Conservation (phyloP, 139 green algal genomes). For the Diplosphaera chodatii region DNA sequence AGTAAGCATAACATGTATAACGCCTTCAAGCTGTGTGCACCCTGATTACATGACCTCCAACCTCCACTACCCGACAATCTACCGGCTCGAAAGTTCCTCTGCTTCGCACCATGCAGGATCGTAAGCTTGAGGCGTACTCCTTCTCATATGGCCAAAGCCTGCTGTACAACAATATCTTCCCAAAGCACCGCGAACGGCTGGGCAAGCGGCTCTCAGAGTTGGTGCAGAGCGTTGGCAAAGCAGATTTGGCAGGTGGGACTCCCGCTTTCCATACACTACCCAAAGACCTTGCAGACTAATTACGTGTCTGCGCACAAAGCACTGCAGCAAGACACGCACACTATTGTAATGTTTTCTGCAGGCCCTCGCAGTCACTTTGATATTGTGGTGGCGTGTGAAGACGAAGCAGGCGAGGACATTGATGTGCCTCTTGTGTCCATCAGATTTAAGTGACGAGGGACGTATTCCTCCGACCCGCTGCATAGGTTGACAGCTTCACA, state of each 20-base stretch:
- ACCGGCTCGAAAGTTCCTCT: too few species aligned
- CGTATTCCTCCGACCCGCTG: too few species aligned
- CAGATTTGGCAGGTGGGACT: slow-evolving; percentile 68
- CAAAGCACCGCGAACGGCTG: slow-evolving; percentile 92
- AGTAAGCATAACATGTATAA: too few species aligned
- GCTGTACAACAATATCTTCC: slow-evolving; percentile 98
- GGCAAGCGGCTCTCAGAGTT: slow-evolving; percentile 69
- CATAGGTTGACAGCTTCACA: too few species aligned
- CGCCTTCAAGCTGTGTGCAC: not conserved
- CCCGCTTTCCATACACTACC: too few species aligned
- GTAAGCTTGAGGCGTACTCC: slow-evolving; percentile 78
- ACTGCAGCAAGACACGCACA: too few species aligned
- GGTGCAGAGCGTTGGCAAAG: slow-evolving; percentile 77
- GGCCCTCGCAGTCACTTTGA: slow-evolving; percentile 85
- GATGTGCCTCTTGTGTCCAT: slow-evolving; percentile 79
- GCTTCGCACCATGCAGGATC: slow-evolving; percentile 12
- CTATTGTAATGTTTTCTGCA: not conserved
- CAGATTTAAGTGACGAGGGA: slow-evolving; percentile 37
- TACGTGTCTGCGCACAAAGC: too few species aligned
- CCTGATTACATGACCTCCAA: too few species aligned
- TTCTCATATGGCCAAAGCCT: slow-evolving; percentile 87
- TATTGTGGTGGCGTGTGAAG: slow-evolving; percentile 97
- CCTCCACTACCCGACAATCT: too few species aligned
- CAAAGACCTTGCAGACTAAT: too few species aligned
- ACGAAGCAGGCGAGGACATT: slow-evolving; percentile 82